These are phyloP conservation scores for Chlamydomonas reinhardtii DNA, from an alignment of 163 green algal species.

Conservation along the genomic window DNA sequence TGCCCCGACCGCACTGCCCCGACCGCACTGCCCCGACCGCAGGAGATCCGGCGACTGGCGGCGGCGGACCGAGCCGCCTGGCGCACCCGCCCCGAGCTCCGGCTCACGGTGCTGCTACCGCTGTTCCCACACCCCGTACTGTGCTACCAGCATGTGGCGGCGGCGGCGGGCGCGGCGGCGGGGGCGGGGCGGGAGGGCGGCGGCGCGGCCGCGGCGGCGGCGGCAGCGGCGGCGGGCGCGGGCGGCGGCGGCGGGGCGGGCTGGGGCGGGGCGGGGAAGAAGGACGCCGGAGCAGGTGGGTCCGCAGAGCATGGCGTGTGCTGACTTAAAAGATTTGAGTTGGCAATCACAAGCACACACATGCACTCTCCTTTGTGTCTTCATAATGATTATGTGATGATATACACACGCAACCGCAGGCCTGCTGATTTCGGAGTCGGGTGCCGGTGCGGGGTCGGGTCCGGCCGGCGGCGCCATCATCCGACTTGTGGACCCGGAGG, in stretches of 20 bases:
- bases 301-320: neutral
- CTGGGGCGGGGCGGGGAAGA: neutral
- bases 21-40: neutral
- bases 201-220: neutral
- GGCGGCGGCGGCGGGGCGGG: neutral
- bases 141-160: conserved; percentile 67
- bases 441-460: neutral
- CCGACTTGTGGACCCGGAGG: conserved; percentile 74
- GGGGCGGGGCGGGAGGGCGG: conserved; percentile 19
- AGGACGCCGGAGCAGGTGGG: neutral
- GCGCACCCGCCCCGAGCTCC: conserved; percentile 47
- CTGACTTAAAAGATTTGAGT: no score
- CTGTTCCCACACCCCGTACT: conserved; percentile 83
- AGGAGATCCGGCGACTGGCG: conserved; percentile 15
- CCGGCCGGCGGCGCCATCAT: conserved; percentile 43
- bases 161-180: neutral
- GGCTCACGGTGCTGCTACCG: conserved; percentile 74
- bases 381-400: no score
- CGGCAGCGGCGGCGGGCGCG: neutral
- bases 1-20: no score
- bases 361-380: no score
- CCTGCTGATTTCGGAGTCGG: conserved; percentile 5
- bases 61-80: conserved; percentile 14
- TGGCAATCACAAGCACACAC: no score
- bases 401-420: neutral